Evolutionary conservation across 2,329 filamentous ascomycete species (phyloP).

Genomic region (Aspergillus alliaceus): DNA sequence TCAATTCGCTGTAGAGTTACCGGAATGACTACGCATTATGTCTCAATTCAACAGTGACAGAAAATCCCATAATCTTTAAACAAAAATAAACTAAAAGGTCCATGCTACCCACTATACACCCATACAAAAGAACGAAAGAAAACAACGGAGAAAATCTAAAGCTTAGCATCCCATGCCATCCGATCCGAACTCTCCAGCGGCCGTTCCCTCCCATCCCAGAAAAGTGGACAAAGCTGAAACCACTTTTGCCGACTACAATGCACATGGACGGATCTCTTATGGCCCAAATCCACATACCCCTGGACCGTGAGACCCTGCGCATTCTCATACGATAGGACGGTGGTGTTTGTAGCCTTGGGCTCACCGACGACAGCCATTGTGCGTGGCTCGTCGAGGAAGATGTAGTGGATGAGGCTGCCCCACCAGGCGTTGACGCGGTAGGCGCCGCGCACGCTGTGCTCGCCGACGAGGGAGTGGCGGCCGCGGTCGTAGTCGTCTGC

Average conservation of each 20-base stretch:
- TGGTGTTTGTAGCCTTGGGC: constrained; percentile 69
- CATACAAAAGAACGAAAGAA: too few species aligned
- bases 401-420: constrained; percentile 58
- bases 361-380: constrained; percentile 60
- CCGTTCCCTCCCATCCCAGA: constrained; percentile 49
- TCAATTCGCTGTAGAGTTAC: too few species aligned
- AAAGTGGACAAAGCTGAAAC: constrained; percentile 60
- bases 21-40: too few species aligned
- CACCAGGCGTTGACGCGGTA: constrained; percentile 60
- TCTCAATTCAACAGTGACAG: too few species aligned
- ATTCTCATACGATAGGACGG: constrained; percentile 72
- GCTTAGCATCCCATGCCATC: constrained; percentile 49
- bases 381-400: constrained; percentile 59
- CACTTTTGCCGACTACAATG: constrained; percentile 66
- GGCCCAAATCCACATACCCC: constrained; percentile 70
- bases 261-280: constrained; percentile 70
- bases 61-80: too few species aligned
- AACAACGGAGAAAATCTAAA: too few species aligned
- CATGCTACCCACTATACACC: too few species aligned
- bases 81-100: too few species aligned
- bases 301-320: constrained; percentile 71
- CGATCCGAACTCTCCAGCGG: constrained; percentile 48
- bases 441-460: constrained; percentile 55
- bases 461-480: constrained; percentile 61
- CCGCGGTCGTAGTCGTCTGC: constrained; percentile 59